Evolutionary conservation across 78 protist species (phyloP).

Genomic region (Tieghemostelium lacteum): DNA sequence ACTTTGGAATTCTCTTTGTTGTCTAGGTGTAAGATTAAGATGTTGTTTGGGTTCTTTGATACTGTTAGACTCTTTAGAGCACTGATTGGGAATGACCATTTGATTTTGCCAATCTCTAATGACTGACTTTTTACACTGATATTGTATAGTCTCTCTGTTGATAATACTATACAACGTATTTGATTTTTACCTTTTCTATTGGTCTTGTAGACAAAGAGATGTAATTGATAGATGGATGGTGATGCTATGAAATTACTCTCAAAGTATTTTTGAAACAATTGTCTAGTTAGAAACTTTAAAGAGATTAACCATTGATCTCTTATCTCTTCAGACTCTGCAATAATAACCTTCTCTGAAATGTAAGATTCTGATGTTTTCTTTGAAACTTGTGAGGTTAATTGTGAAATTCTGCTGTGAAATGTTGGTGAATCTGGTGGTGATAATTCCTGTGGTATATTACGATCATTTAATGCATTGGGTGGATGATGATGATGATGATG

Average conservation of each 20-base stretch:
- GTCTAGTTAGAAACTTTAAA: slow-evolving; percentile 20
- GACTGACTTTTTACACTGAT: slow-evolving; percentile 42
- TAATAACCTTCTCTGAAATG: slow-evolving; percentile 33
- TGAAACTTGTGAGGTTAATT: background rate
- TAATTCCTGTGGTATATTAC: slow-evolving; percentile 25
- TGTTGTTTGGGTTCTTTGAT: slow-evolving; percentile 27
- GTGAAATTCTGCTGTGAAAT: slow-evolving; percentile 5
- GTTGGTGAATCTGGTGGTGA: slow-evolving; percentile 76
- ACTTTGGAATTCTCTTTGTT: slow-evolving; percentile 64
- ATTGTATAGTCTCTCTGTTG: slow-evolving; percentile 64
- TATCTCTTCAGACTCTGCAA: slow-evolving; percentile 53
- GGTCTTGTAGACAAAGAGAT: slow-evolving; percentile 52
- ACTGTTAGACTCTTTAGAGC: slow-evolving; percentile 7
- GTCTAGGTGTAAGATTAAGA: slow-evolving; percentile 29
- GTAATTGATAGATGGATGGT: slow-evolving; percentile 63
- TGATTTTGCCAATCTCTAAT: slow-evolving; percentile 57
- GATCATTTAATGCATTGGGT: too few relatives aligned
- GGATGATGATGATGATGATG: background rate
- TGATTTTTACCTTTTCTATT: slow-evolving; percentile 72
- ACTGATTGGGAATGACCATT: slow-evolving; percentile 56
- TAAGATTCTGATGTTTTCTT: background rate
- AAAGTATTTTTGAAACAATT: slow-evolving; percentile 46
- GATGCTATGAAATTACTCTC: slow-evolving; percentile 31
- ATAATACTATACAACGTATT: slow-evolving; percentile 58
- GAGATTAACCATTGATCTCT: slow-evolving; percentile 73